Evolutionary conservation across 2,329 filamentous ascomycete genomes (phyloP).

Genomic region (Aspergillus sp.): DNA sequence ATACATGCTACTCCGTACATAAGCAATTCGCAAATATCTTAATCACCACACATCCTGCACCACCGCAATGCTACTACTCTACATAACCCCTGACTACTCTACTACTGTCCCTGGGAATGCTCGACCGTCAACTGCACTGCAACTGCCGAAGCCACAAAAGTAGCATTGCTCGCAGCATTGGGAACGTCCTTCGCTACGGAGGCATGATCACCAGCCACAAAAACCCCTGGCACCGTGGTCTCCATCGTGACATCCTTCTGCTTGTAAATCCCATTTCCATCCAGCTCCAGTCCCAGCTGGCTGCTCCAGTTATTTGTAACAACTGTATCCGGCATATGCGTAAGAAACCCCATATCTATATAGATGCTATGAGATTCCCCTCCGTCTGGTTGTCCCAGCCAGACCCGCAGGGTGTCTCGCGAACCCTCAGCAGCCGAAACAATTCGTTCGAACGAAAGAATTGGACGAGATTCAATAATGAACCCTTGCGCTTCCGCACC

Average conservation of each 20-base stretch:
- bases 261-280: not conserved
- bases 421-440: not conserved
- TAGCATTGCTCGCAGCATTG: constrained; percentile 4
- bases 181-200: constrained; percentile 5
- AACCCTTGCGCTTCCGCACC: not conserved
- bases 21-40: too few species aligned
- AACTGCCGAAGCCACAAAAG: constrained; percentile 3
- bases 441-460: constrained; percentile 1
- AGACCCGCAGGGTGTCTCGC: not conserved
- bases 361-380: not conserved
- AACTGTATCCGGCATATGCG: constrained; percentile 3
- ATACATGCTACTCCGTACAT: too few species aligned
- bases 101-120: not conserved
- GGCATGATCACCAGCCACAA: constrained; percentile 15
- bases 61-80: too few species aligned
- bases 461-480: not conserved
- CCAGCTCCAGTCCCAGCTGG: not conserved
- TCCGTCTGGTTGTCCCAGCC: not conserved
- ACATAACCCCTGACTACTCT: not conserved
- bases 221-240: constrained; percentile 11
- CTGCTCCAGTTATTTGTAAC: not conserved
- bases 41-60: too few species aligned
- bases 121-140: not conserved
- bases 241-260: not conserved
- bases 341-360: not conserved